Conservation (phyloP, 2,329 filamentous ascomycete species). For the Blastomyces percursus region DNA sequence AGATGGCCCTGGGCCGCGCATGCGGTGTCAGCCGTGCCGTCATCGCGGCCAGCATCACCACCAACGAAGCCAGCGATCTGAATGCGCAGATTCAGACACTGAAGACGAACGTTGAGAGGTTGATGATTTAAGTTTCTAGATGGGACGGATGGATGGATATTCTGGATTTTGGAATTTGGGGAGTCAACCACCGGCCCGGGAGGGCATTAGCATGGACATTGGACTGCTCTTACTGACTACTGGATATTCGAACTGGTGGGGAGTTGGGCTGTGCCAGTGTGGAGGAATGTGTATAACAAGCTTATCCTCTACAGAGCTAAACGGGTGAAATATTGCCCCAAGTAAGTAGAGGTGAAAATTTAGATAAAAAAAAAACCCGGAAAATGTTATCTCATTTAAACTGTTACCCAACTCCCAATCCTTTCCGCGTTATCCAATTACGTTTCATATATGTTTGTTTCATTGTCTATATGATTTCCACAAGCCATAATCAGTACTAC, state of each 20-base stretch:
- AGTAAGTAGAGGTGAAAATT: neutral
- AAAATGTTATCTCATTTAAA: too few relatives aligned
- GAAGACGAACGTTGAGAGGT: conserved; percentile 90
- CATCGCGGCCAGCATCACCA: conserved; percentile 79
- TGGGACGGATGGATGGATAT: neutral
- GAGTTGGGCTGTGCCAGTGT: neutral
- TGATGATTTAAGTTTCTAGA: conserved; percentile 62
- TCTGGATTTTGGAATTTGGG: neutral
- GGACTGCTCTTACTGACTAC: neutral
- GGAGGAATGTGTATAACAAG: neutral
- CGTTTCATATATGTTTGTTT: too few relatives aligned
- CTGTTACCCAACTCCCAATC: too few relatives aligned
- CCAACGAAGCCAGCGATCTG: conserved; percentile 81
- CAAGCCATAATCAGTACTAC: too few relatives aligned
- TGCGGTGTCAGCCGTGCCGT: conserved; percentile 82
- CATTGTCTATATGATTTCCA: too few relatives aligned
- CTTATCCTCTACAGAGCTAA: neutral
- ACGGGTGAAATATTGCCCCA: neutral
- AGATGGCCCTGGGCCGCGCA: conserved; percentile 78
- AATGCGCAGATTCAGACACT: conserved; percentile 76
- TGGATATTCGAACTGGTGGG: neutral
- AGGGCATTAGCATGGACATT: neutral
- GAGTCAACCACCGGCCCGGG: too few relatives aligned
- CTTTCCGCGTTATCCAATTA: too few relatives aligned
- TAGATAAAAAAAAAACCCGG: too few relatives aligned